Base-by-base conservation (phyloP, 805 yeast genomes). In the Cyberlindnera sargentensis region DNA sequence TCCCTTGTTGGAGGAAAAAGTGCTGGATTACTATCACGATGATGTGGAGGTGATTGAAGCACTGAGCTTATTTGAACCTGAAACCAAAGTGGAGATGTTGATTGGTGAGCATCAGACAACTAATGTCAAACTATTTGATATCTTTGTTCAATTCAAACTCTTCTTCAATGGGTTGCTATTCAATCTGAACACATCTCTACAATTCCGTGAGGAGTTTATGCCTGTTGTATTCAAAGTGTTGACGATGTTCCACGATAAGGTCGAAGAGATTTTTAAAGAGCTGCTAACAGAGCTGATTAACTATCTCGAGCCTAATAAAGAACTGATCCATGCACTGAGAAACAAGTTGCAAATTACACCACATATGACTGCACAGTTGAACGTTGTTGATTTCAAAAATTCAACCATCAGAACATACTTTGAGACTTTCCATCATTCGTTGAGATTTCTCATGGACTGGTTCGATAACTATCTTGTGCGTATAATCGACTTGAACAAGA, bases 1-100 rank as follows among this genome's bases (percentile, higher is more conserved):
- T 38, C 79, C 88, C 1, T 76, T 78, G 36, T 67, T 89, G 11
- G 78, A 78, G 39, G 73, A 70, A 31, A 74, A 80, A 1, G 64
- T 88, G 23, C 65, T 71, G 30, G 55, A 62, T 31, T 70, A 78
- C 10, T 83, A 84, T 54, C 71, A 72, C 8, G 72, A 68, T 20
- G 63, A 70, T 26, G 64, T 74, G 52, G 65, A 67, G 41, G 56
- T 64, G 36, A 54, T 63, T 32, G 65, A 68, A 42, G 61, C 76
- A 1, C 61, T 66, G 43, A 64, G 62, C 24, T 50, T 63, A 6
- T 52, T 49, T 43, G 61, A 60, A 34, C 48, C 52, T 36, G 32
- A 10, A 15, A 31, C 43, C 4, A 33, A 33, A 9, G 9, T 28
- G 26, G 41, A 39, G 26, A 25, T 33, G 11, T 10, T 39, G 15